Evolutionary conservation across 2,329 filamentous ascomycete species (phyloP).

Genomic region (Monascus ruber): DNA sequence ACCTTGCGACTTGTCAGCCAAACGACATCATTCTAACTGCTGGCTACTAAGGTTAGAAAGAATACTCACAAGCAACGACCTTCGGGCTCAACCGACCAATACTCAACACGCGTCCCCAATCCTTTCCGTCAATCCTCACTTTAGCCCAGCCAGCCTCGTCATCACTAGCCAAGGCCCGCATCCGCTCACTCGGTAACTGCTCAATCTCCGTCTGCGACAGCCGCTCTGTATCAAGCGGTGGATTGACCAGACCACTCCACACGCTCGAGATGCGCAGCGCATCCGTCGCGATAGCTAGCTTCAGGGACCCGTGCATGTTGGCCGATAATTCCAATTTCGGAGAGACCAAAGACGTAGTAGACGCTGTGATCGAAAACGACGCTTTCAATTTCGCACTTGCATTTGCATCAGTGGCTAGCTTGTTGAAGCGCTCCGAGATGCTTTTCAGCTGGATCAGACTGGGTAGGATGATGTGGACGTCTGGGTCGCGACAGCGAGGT

Average conservation of each 20-base stretch:
- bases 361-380: constrained; percentile 19
- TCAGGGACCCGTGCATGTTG: constrained; percentile 86
- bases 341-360: constrained; percentile 11
- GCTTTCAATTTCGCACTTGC: constrained; percentile 8
- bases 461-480: constrained; percentile 86
- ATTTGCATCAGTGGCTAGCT: constrained; percentile 48
- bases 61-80: constrained; percentile 70
- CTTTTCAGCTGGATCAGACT: constrained; percentile 79
- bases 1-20: constrained; percentile 13
- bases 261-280: constrained; percentile 72
- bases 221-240: constrained; percentile 69
- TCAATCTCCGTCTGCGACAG: constrained; percentile 54
- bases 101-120: constrained; percentile 90
- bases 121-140: constrained; percentile 81
- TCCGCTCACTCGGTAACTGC: constrained; percentile 70
- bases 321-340: constrained; percentile 75
- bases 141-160: constrained; percentile 78
- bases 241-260: constrained; percentile 80
- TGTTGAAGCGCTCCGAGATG: constrained; percentile 91
- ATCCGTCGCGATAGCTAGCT: constrained; percentile 70
- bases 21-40: not conserved
- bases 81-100: constrained; percentile 79
- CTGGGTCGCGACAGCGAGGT: constrained; percentile 77
- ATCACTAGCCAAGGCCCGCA: constrained; percentile 52
- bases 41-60: not conserved